Percentiles rank a stretch among this genome's conserved stretches.
These are phyloP conservation scores for Phytophthora rubi DNA, from an alignment of 352 stramenopile species.

Conservation along the genomic window DNA sequence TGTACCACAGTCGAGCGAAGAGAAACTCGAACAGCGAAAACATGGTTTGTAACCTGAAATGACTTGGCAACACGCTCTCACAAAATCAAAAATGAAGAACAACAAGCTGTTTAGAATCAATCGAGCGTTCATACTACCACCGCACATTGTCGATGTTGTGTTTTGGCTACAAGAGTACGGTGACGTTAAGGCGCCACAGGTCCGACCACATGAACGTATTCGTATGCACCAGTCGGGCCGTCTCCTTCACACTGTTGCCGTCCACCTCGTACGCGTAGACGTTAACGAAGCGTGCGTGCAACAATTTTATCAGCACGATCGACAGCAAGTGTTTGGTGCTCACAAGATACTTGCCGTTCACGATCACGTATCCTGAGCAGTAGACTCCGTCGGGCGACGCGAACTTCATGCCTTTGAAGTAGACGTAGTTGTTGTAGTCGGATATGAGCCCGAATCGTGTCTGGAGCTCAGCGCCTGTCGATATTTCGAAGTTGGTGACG, in stretches of 20 bases:
- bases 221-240: constrained; percentile 33
- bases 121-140: background rate
- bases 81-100: background rate
- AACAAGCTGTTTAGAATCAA: too few species aligned
- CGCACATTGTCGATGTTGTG: background rate
- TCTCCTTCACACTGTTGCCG: constrained; percentile 43
- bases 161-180: constrained; percentile 21
- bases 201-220: constrained; percentile 43
- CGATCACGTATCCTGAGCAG: constrained; percentile 44
- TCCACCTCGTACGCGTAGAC: constrained; percentile 45
- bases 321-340: constrained; percentile 35
- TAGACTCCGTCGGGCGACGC: constrained; percentile 46
- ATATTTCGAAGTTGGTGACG: constrained; percentile 38
- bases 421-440: constrained; percentile 44
- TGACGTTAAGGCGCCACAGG: constrained; percentile 34
- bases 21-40: too few species aligned
- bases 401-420: constrained; percentile 51
- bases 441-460: constrained; percentile 43
- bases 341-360: constrained; percentile 43
- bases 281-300: constrained; percentile 19
- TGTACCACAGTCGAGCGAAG: too few species aligned
- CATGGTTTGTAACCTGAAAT: too few species aligned
- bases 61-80: background rate
- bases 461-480: constrained; percentile 34
- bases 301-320: constrained; percentile 42